Evolutionary conservation across 495 filamentous ascomycete species (phyloP), one percentile per base, ranked within the genome.

Genomic region (Penicillium egyptiacum): DNA sequence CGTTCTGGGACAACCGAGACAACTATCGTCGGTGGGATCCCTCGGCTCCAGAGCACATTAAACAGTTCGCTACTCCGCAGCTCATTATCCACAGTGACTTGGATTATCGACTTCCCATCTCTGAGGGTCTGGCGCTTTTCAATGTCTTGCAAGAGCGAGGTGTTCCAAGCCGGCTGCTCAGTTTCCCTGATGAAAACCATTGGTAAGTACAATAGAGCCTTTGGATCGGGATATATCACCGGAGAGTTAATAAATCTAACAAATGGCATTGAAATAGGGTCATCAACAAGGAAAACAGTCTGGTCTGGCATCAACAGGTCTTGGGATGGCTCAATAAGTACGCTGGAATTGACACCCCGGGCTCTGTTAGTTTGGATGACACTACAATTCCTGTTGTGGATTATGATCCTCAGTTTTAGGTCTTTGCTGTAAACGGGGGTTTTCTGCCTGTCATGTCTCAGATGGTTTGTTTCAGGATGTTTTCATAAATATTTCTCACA

Each of bases 81-180:
- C 70, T 81, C 31, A 60, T 82, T 19, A 65, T 82, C 55, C 77
- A 82, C 59, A 79, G 66, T 50, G 68, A 72, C 3, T 54, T 67
- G 37, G 79, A 82, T 49, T 78, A 72, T 58, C 71, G 77, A 23
- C 65, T 79, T 17, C 65, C 75, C 10, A 66, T 78, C 4, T 64
- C 71, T 8, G 75, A 79, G 42, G 78, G 79, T 2, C 58, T 80
- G 12, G 57, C 59, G 40, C 53, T 77, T 17, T 82, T 80, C 64
- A 81, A 82, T 59, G 67, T 79, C 8, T 62, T 80, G 28, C 78
- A 81, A 55, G 67, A 72, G 35, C 68, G 70, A 5, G 78, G 77
- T 17, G 70, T 81, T 1, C 85, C 87, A 22, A 93, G 88, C 65
- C 65, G 71, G 1, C 74, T 82, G 56, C 56, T 86, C 45, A 79